Conservation (phyloP, 2,329 filamentous ascomycete species). For the Cordyceps javanica region DNA sequence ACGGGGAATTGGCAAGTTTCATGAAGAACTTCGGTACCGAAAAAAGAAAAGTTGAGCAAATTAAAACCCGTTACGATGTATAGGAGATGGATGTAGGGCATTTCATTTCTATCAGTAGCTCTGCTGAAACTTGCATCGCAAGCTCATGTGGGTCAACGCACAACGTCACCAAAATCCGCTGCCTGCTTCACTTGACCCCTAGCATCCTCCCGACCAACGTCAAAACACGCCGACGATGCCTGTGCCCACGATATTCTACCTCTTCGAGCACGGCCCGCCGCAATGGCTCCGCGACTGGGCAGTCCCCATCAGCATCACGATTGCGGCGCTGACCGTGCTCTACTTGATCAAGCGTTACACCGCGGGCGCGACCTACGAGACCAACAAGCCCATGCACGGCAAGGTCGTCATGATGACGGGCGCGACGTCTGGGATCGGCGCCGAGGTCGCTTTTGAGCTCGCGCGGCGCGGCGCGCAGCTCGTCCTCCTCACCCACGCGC, state of each 20-base stretch:
- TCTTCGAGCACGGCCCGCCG: conserved; percentile 44
- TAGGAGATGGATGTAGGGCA: no score
- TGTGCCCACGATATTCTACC: conserved; percentile 43
- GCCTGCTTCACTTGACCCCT: not conserved
- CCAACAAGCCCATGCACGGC: conserved; percentile 83
- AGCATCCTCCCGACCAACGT: not conserved
- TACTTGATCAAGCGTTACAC: conserved; percentile 64
- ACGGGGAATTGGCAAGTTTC: no score
- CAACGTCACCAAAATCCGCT: conserved; percentile 1
- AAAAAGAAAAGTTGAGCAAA: no score
- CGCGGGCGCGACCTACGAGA: conserved; percentile 64
- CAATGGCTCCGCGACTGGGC: conserved; percentile 40
- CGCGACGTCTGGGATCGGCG: conserved; percentile 89
- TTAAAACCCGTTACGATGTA: no score
- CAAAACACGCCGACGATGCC: conserved; percentile 35
- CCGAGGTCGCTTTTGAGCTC: conserved; percentile 65
- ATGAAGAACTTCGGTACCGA: no score
- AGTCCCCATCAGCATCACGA: conserved; percentile 35
- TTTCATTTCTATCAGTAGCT: no score
- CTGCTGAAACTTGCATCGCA: not conserved
- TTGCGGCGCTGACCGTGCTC: conserved; percentile 32
- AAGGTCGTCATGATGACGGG: conserved; percentile 93
- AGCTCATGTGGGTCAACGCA: conserved; percentile 4
- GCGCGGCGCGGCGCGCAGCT: conserved; percentile 82
- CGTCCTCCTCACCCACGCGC: conserved; percentile 77